Evolutionary conservation across 2,329 filamentous ascomycete genomes (phyloP), one percentile per base, ranked within the genome.

Genomic region (Alternaria gansuensis): DNA sequence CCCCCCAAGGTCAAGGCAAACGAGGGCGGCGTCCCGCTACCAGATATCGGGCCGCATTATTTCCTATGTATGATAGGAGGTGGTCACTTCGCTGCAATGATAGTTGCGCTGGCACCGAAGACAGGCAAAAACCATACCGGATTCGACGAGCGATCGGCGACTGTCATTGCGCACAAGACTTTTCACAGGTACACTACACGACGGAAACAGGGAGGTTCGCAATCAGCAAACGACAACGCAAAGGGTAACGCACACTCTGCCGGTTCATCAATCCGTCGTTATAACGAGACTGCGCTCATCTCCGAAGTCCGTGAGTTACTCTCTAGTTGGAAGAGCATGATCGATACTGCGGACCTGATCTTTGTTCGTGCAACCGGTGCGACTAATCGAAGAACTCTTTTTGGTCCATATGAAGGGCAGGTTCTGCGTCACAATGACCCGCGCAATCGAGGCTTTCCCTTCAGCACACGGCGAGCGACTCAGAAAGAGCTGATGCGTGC

Each of bases 31-130:
- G 86, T 87, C 2, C 80, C 82, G 14, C 77, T 87, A 5, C 82
- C 84, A 2, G 87, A 89, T 72, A 86, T 88, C 24, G 88, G 89
- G 7, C 92, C 93, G 2, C 93, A 98, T 74, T 88, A 97, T 49
- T 98, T 99, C 74, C 85, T 99, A 46, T 98, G 93, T 78, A 99
- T 99, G 95, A 96, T 99, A 50, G 95, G 95, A 24, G 95, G 95
- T 59, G 95, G 95, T 0, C 95, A 99, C 76, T 99, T 99, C 74
- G 95, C 95, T 0, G 95, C 91, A 50, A 98, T 98, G 93, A 84
- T 98, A 10, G 91, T 99, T 10, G 93, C 93, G 0, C 84, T 98
- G 4, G 88, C 92, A 0, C 93, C 95, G 0, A 91, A 93, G 62
- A 82, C 90, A 52, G 86, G 87, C 36, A 94, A 91, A 74, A 87